Evolutionary conservation across 1,284 basidiomycete genomes (phyloP).

Genomic region (Gastroboletus turbinatus): DNA sequence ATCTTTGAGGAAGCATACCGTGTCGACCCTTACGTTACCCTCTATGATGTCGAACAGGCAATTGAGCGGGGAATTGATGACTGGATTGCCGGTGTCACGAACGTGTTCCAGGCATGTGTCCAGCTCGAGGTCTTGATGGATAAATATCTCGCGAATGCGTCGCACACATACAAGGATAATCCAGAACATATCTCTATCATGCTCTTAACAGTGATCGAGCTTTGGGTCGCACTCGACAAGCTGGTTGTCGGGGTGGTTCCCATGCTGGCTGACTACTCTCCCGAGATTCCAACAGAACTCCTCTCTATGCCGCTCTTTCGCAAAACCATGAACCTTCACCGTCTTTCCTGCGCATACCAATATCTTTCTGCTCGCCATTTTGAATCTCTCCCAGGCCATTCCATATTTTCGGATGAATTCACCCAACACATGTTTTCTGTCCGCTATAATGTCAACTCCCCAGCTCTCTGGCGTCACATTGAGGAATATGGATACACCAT

Average conservation of each 20-base stretch:
- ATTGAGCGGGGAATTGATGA: conserved; percentile 27
- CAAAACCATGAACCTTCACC: not conserved
- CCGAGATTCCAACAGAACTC: not conserved
- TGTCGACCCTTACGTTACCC: conserved; percentile 17
- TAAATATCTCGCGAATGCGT: not conserved
- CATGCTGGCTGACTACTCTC: not conserved
- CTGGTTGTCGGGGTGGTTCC: not conserved
- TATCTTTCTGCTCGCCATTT: not conserved
- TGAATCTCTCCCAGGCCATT: not conserved
- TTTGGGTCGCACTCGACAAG: not conserved
- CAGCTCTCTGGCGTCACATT: too few relatives aligned
- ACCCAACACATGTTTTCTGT: too few relatives aligned
- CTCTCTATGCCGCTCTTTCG: not conserved
- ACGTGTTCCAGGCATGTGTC: not conserved
- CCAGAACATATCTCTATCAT: not conserved
- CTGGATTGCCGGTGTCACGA: conserved; percentile 20
- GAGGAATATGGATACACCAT: too few relatives aligned
- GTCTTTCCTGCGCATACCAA: not conserved
- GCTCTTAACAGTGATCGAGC: not conserved
- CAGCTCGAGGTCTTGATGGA: not conserved
- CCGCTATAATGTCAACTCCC: too few relatives aligned
- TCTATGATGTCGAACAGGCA: conserved; percentile 35
- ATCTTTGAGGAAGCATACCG: conserved; percentile 4
- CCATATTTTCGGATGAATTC: too few relatives aligned
- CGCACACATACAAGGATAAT: not conserved